Evolutionary conservation across 768 basidiomycete species (phyloP), one percentile per base, ranked within the genome.

Genomic region (Suillus decipiens): DNA sequence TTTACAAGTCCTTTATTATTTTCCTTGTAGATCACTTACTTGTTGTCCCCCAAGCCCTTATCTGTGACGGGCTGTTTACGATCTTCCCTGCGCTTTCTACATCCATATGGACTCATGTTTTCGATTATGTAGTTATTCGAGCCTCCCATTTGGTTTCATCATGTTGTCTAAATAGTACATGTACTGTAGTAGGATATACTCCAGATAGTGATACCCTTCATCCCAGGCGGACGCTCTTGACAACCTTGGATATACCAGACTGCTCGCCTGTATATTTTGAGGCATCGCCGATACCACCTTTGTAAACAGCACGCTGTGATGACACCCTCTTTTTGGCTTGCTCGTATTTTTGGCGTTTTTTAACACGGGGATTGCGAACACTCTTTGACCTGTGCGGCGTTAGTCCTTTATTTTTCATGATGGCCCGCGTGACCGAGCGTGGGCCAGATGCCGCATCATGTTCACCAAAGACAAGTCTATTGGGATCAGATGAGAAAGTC

Each of bases 361-460:
- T 99, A 76, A 99, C 95, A 64, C 97, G 88, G 47, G 96, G 96
- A 79, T 99, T 99, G 67, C 96, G 93, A 42, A 94, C 93, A 61
- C 84, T 83, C 78, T 99, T 98, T 48, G 91, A 80, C 62, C 97
- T 87, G 65, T 83, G 87, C 5, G 96, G 96, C 17, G 96, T 98
- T 59, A 99, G 86, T 62, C 97, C 96, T 71, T 88, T 90, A 84
- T 99, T 99, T 70, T 89, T 88, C 69, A 98, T 82, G 69, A 99
- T 99, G 7, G 93, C 88, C 12, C 93, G 87, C 8, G 94, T 95
- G 65, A 97, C 84, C 9, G 89, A 87, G 31, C 97, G 90, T 45
- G 95, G 97, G 6, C 96, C 96, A 15, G 75, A 76, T n/a, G 70
- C 62, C 55, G 79, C 79, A 24, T 82, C 81, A 28, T 15, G 47